Evolutionary conservation across 2,329 filamentous ascomycete species (phyloP).

Genomic region (Colletotrichum cordylinicola): DNA sequence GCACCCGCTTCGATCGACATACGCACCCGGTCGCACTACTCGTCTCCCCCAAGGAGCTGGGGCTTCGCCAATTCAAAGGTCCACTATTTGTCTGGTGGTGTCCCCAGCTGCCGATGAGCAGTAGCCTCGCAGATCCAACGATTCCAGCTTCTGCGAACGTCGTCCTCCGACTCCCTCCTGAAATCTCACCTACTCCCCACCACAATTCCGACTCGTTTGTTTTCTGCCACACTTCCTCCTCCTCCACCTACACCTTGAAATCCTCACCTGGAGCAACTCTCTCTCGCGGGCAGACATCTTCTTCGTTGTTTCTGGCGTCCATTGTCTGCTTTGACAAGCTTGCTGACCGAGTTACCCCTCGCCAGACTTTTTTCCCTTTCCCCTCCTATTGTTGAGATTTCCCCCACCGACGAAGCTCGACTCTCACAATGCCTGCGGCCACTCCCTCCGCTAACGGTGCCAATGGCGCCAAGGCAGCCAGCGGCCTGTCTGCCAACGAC

Average conservation of each 20-base stretch:
- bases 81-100: constrained; percentile 29
- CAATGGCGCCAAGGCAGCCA: constrained; percentile 53
- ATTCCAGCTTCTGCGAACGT: constrained; percentile 25
- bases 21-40: constrained; percentile 1
- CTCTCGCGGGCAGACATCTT: constrained; percentile 14
- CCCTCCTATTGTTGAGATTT: constrained; percentile 10
- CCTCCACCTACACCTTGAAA: constrained; percentile 6
- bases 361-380: constrained; percentile 22
- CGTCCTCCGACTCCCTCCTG: constrained; percentile 20
- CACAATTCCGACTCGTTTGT: constrained; percentile 19
- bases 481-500: constrained; percentile 82
- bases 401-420: constrained; percentile 16
- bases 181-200: constrained; percentile 25
- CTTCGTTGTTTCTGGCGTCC: constrained; percentile 15
- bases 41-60: constrained; percentile 15
- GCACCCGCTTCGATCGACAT: constrained; percentile 6
- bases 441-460: constrained; percentile 47
- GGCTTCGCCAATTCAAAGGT: constrained; percentile 19
- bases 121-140: constrained; percentile 27
- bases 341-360: constrained; percentile 21
- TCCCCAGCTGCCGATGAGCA: constrained; percentile 24
- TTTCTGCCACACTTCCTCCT: constrained; percentile 22
- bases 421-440: constrained; percentile 57
- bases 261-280: constrained; percentile 12
- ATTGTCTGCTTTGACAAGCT: constrained; percentile 23